Base-by-base conservation (phyloP, 176 grass and related monocot genomes). In the Pontederia paniculata region DNA sequence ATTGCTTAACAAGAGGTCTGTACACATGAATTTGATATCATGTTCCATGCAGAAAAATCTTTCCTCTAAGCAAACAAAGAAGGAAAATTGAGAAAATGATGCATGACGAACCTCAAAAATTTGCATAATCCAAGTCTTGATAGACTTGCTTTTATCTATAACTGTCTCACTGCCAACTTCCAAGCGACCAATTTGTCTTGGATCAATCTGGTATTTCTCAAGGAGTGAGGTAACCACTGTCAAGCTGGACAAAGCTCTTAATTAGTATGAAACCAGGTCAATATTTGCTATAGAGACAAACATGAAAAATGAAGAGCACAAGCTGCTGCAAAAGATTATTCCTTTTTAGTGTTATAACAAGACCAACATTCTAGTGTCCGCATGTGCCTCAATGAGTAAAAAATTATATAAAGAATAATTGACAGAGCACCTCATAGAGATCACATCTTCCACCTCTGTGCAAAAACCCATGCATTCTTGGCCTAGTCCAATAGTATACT, bases 91-190 rank as follows among this genome's bases (percentile, higher is more conserved):
- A 14, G 12, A 1, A 52, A 62, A 62, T 41, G 48, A 42, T n/a
- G 41, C 12, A 49, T 63, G 57, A 65, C 63, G 54, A 65, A 98
- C 93, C 89, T 95, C 78, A 16, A 95, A 95, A 63, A 85, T 79
- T 59, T 84, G 89, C 89, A 95, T 95, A 53, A 82, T 57, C 89
- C 89, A 95, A 58, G 93, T 88, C 68, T 95, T 95, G 80, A 95
- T 88, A 17, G 84, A 88, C 63, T 95, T 88, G 75, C 89, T 95
- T 75, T 88, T 88, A 78, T 98, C 93, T 74, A 98, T 98, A 28
- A 98, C 93, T 23, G 86, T 91, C 72, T 98, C 93, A 65, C 77
- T 98, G 15, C 93, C 93, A 66, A 98, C 93, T 88, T 98, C 93
- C 55, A 98, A 75, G 12, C 83, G 86, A 14, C 93, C 86, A 50